Evolutionary conservation across 371 early-diverging fungal genomes (phyloP).

Genomic region (Mucor racemosus): DNA sequence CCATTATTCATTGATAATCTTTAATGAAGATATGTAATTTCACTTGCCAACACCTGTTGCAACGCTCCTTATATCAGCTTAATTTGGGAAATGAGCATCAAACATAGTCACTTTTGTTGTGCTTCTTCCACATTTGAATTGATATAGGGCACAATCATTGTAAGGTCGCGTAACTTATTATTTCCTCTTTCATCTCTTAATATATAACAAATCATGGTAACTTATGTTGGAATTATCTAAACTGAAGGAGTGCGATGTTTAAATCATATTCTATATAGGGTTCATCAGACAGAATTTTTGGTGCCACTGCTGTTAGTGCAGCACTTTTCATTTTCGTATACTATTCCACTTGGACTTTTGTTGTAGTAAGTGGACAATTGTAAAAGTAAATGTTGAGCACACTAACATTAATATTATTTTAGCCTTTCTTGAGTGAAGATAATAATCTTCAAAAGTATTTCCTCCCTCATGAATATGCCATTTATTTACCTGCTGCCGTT

Average conservation of each 20-base stretch:
- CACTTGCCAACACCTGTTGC: no score
- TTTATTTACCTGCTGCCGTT: conserved; percentile 80
- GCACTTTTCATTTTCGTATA: conserved; percentile 79
- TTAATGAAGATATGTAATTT: no score
- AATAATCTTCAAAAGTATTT: conserved; percentile 75
- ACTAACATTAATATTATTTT: neutral
- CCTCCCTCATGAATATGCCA: conserved; percentile 81
- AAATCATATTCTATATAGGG: conserved; percentile 16
- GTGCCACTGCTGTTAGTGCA: conserved; percentile 71
- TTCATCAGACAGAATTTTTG: conserved; percentile 78
- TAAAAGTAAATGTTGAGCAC: neutral
- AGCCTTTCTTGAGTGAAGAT: conserved; percentile 87
- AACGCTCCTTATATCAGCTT: no score
- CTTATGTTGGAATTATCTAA: neutral
- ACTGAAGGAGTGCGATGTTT: neutral
- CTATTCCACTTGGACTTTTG: conserved; percentile 86
- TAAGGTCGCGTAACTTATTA: neutral
- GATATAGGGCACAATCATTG: neutral
- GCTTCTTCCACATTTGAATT: neutral
- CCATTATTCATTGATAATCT: no score
- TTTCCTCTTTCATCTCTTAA: neutral
- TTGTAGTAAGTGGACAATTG: conserved; percentile 61
- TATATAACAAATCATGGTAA: neutral
- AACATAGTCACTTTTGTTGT: conserved; percentile 5
- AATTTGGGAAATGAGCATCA: neutral